These are phyloP conservation scores for Reticulascus tulasneorum DNA, from an alignment of 2,329 filamentous ascomycete species.

Conservation along the genomic window DNA sequence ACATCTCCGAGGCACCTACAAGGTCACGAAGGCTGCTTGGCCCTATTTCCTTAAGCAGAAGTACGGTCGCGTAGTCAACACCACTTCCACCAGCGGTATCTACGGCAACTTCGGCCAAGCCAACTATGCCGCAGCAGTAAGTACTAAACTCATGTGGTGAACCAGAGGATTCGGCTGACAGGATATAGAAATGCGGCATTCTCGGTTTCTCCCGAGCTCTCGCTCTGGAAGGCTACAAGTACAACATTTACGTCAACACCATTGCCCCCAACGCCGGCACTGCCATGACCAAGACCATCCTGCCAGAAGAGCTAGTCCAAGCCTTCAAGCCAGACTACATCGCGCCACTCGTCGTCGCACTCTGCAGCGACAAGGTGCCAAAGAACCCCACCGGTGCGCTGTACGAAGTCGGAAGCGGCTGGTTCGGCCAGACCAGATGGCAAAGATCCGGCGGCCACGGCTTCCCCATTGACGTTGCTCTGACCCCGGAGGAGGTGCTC, in stretches of 20 bases:
- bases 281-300: conserved; percentile 86
- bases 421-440: conserved; percentile 90
- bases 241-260: conserved; percentile 98
- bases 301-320: conserved; percentile 97
- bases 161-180: no score
- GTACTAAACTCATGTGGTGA: conserved; percentile 34
- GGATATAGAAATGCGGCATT: conserved; percentile 76
- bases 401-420: conserved; percentile 93
- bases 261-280: conserved; percentile 97
- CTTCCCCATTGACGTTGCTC: conserved; percentile 80
- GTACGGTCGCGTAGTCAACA: conserved; percentile 96
- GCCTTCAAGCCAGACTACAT: conserved; percentile 99
- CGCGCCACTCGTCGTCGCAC: conserved; percentile 83
- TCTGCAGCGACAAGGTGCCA: conserved; percentile 81
- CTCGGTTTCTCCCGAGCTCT: conserved; percentile 92
- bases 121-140: conserved; percentile 88
- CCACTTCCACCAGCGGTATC: conserved; percentile 92
- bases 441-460: conserved; percentile 84
- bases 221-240: conserved; percentile 88
- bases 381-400: conserved; percentile 78
- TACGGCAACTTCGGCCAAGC: conserved; percentile 99
- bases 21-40: conserved; percentile 96
- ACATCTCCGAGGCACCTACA: conserved; percentile 91
- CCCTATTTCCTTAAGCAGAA: conserved; percentile 98
- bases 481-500: conserved; percentile 81